These are phyloP conservation scores for Lecanicillium sp. DNA, from an alignment of 2,329 filamentous ascomycete species.

Conservation along the genomic window DNA sequence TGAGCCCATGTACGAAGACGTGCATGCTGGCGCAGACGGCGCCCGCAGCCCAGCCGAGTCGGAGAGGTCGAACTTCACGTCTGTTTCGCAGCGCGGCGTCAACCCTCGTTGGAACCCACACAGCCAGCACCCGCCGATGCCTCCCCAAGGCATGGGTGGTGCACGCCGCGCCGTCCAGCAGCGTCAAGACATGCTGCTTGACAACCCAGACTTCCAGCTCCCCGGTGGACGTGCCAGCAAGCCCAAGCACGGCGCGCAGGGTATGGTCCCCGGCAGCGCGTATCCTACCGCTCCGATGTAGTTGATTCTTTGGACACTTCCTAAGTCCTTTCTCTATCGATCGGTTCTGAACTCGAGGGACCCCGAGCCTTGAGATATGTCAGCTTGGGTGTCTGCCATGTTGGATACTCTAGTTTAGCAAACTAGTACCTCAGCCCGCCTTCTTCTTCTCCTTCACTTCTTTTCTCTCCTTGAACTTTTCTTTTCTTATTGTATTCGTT, in stretches of 20 bases:
- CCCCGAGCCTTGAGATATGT: no score
- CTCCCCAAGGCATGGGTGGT: conserved; percentile 29
- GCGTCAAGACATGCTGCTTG: conserved; percentile 65
- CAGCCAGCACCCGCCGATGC: conserved; percentile 30
- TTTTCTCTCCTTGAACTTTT: conserved; percentile 5
- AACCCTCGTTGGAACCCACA: conserved; percentile 79
- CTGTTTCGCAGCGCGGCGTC: conserved; percentile 77
- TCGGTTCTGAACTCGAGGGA: not conserved
- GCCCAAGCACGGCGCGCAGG: conserved; percentile 18
- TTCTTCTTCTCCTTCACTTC: not conserved
- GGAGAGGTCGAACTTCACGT: conserved; percentile 81
- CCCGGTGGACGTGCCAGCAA: conserved; percentile 34
- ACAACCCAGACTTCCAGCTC: conserved; percentile 82
- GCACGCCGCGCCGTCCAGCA: conserved; percentile 39
- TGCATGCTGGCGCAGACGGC: conserved; percentile 42
- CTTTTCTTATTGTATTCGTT: conserved; percentile 1
- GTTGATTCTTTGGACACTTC: conserved; percentile 7
- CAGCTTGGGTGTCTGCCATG: no score
- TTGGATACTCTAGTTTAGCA: not conserved
- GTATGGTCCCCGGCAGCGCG: conserved; percentile 46
- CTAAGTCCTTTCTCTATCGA: conserved; percentile 1
- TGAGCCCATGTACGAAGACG: conserved; percentile 51
- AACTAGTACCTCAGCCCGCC: no score
- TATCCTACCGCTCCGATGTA: conserved; percentile 35
- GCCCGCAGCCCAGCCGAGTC: conserved; percentile 67